phyloP scores from a whole-genome alignment of 805 yeast genomes.

The Cyberlindnera galapagoensis region DNA sequence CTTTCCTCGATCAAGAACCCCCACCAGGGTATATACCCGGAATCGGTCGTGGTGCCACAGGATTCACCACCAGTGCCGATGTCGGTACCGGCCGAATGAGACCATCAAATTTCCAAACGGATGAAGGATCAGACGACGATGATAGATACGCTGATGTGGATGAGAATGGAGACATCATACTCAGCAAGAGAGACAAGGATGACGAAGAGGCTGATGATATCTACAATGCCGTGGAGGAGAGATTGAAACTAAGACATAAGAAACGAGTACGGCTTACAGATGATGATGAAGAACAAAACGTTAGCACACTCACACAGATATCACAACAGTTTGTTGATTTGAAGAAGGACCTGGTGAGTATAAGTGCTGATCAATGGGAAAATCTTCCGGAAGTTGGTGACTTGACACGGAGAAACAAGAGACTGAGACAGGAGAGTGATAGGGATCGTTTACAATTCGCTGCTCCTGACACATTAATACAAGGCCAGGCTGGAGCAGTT shows the following conservation, averaged over 20 bases:
- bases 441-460: slow-evolving; percentile 69
- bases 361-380: slow-evolving; percentile 73
- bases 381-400: slow-evolving; percentile 85
- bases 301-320: slow-evolving; percentile 22
- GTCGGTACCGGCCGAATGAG: slow-evolving; percentile 43
- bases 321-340: slow-evolving; percentile 60
- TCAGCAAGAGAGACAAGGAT: slow-evolving; percentile 37
- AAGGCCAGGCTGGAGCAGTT: slow-evolving; percentile 30
- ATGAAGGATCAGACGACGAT: slow-evolving; percentile 20
- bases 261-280: slow-evolving; percentile 20
- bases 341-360: slow-evolving; percentile 51
- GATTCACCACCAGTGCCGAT: slow-evolving; percentile 83
- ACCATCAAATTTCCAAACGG: slow-evolving; percentile 21
- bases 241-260: slow-evolving; percentile 29
- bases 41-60: slow-evolving; percentile 90
- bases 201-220: slow-evolving; percentile 76
- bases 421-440: slow-evolving; percentile 58
- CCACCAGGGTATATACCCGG: slow-evolving; percentile 93
- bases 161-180: slow-evolving; percentile 25
- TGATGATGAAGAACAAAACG: slow-evolving; percentile 24
- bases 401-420: slow-evolving; percentile 70
- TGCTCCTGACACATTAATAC: slow-evolving; percentile 66
- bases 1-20: slow-evolving; percentile 74
- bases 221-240: slow-evolving; percentile 60
- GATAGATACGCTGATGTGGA: slow-evolving; percentile 18